Conservation (phyloP, 176 grass and related monocot genomes). For the Oryza rufipogon region DNA sequence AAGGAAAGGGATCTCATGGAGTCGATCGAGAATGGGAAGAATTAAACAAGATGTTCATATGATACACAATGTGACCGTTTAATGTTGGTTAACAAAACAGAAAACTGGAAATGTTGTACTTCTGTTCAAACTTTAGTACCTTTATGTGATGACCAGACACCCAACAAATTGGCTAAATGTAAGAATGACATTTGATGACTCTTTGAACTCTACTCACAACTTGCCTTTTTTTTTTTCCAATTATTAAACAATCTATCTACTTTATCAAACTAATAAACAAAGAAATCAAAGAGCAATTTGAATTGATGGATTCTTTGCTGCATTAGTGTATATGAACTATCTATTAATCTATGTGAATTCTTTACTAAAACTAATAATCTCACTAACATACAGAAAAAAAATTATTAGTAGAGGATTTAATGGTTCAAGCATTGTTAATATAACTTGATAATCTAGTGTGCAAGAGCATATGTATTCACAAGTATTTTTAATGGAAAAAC, state of each 20-base stretch:
- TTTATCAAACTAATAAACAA: not conserved
- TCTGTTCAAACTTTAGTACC: not conserved
- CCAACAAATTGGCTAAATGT: not conserved
- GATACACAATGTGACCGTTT: not conserved
- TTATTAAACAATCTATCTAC: not conserved
- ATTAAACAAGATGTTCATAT: conserved; percentile 8
- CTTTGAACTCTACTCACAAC: not conserved
- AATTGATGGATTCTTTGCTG: not conserved
- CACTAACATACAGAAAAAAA: not conserved
- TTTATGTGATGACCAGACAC: not conserved
- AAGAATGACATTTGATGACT: not conserved
- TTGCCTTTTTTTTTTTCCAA: not conserved
- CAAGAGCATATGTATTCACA: no score
- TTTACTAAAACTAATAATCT: conserved; percentile 1
- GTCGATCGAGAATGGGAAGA: not conserved
- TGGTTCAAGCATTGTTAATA: conserved; percentile 6
- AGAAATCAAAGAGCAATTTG: not conserved
- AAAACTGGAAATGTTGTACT: not conserved
- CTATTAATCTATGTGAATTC: no score
- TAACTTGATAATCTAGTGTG: no score
- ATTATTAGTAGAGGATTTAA: not conserved
- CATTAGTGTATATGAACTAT: not conserved
- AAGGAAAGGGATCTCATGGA: not conserved
- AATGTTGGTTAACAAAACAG: not conserved
- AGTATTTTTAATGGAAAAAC: no score